Percentiles rank a stretch among this genome's conserved stretches.
Conservation (phyloP, 129 eudicot genomes). For the Logfia minima region DNA sequence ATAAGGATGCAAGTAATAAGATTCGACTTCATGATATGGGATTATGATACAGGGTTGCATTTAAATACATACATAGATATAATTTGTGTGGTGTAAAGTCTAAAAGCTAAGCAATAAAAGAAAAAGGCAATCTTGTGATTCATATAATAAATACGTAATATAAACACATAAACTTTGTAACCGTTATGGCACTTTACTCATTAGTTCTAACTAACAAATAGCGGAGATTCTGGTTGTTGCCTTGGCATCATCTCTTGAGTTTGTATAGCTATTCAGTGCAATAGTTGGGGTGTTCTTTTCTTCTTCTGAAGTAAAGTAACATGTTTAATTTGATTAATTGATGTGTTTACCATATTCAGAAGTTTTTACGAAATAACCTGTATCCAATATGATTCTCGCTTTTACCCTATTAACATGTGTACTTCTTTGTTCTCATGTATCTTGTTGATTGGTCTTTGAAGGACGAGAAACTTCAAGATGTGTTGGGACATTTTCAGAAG, state of each 20-base stretch:
- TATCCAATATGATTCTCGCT: not conserved
- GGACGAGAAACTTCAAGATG: constrained; percentile 93
- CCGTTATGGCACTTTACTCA: not conserved
- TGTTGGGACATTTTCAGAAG: constrained; percentile 92
- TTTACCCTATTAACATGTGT: not conserved
- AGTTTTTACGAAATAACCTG: constrained; percentile 2
- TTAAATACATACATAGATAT: not conserved
- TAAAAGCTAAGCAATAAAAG: constrained; percentile 9
- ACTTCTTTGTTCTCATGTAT: constrained; percentile 20
- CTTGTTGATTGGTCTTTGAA: constrained; percentile 33
- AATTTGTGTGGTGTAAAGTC: not conserved
- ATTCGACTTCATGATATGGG: constrained; percentile 11
- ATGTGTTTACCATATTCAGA: not conserved
- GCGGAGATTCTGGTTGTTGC: not conserved
- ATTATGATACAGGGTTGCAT: constrained; percentile 1
- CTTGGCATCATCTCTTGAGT: not conserved
- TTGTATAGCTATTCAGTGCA: not conserved
- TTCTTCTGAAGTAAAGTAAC: not conserved
- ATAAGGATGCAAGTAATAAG: constrained; percentile 8
- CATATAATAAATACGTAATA: not conserved
- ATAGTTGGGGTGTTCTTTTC: not conserved
- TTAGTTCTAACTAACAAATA: constrained; percentile 3
- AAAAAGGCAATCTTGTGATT: not conserved
- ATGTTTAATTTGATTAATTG: not conserved
- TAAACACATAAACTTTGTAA: not conserved